phyloP scores from a whole-genome alignment of 2,329 filamentous ascomycete genomes.

The Trichoderma koningiopsis region DNA sequence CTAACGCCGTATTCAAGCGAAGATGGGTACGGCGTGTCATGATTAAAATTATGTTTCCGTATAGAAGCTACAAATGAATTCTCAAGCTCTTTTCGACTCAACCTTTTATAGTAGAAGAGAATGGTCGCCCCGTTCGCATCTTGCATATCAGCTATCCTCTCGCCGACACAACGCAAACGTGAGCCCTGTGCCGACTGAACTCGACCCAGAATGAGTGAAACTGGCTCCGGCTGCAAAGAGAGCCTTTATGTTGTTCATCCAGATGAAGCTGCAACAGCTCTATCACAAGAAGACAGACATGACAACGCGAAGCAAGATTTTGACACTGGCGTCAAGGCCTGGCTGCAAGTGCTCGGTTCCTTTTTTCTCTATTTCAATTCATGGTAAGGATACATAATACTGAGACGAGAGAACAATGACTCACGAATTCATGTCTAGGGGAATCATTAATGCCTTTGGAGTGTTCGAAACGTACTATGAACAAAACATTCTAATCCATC shows the following conservation, averaged over 20 bases:
- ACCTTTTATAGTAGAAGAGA: background rate
- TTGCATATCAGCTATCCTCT: background rate
- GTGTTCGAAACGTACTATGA: constrained; percentile 60
- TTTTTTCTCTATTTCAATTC: constrained; percentile 51
- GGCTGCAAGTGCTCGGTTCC: constrained; percentile 24
- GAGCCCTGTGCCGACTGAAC: background rate
- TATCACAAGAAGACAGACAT: background rate
- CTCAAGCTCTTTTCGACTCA: background rate
- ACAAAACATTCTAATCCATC: constrained; percentile 36
- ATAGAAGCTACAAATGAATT: background rate
- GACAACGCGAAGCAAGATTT: background rate
- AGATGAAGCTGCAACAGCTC: background rate
- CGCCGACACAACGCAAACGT: background rate
- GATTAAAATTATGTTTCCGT: background rate
- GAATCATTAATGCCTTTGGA: constrained; percentile 48
- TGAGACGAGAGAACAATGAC: background rate
- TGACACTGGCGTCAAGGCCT: constrained; percentile 1
- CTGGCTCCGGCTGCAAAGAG: background rate
- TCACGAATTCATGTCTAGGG: constrained; percentile 15
- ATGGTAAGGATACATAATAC: constrained; percentile 39
- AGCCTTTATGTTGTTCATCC: background rate
- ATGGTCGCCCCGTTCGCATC: background rate
- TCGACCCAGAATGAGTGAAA: background rate
- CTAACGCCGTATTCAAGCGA: background rate
- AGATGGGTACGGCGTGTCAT: background rate